Percentiles rank a stretch among this genome's conserved stretches.
Evolutionary conservation across 495 filamentous ascomycete genomes (phyloP).

Genomic region (Aspergillus hancockii): DNA sequence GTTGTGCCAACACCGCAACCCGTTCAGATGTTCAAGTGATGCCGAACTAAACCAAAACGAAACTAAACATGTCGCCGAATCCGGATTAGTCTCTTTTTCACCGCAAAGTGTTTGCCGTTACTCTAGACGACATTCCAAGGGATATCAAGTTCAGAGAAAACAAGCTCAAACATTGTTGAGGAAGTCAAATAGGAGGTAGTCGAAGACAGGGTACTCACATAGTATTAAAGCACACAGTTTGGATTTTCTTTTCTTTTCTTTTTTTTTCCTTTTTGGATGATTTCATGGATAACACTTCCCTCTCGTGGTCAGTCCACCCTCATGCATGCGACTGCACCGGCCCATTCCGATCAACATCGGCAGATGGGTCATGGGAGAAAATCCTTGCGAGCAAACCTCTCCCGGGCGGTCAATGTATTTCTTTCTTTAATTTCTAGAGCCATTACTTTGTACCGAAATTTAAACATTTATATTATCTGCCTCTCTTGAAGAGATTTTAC

Average conservation of each 20-base stretch:
- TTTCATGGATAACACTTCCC: too few species aligned
- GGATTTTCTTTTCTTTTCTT: neutral
- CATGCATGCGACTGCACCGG: neutral
- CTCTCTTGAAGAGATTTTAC: too few species aligned
- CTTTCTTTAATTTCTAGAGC: neutral
- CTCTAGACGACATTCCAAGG: neutral
- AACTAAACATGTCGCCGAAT: slow-evolving; percentile 1
- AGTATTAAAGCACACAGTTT: neutral
- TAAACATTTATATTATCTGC: too few species aligned
- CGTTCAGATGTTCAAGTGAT: neutral
- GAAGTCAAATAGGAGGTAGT: too few species aligned
- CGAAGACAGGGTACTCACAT: too few species aligned
- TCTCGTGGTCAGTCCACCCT: neutral
- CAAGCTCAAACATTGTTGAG: neutral
- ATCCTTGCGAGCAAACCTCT: neutral
- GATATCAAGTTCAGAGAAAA: neutral
- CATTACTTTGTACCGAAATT: too few species aligned
- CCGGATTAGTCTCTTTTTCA: neutral
- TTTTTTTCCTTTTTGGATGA: neutral
- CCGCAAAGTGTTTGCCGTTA: neutral
- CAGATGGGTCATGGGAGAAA: neutral
- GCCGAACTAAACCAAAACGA: neutral
- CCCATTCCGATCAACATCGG: slow-evolving; percentile 1
- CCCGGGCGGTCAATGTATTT: neutral
- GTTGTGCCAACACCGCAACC: slow-evolving; percentile 5